Evolutionary conservation across 176 grass and related monocot genomes (phyloP), one percentile per base, ranked within the genome.

Genomic region (Cocos nucifera): DNA sequence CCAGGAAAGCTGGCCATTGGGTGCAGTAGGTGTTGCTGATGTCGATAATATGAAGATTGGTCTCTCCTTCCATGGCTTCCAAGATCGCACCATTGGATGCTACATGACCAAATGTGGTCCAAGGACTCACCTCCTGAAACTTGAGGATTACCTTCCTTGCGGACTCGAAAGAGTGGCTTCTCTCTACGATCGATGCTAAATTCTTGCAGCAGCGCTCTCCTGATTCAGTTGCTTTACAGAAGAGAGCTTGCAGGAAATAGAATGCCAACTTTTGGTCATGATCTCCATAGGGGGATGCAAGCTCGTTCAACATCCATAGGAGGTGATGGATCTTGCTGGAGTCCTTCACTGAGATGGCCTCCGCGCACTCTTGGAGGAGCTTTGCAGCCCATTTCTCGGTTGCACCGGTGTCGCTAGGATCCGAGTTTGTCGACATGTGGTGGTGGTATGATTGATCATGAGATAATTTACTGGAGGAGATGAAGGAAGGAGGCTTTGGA

Each of bases 11-110:
- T 44, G 44, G 61, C 58, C 58, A 61, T 15, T 61, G 58, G 5
- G 58, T 61, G 58, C 58, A 61, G 30, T 61, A 61, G 27, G 58
- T 61, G 58, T 61, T 61, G 17, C 58, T 61, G 17, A 61, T 61
- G 9, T 61, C 58, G 15, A 61, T n/a, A 10, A 61, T 61, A 61
- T 61, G 58, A 61, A 61, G 24, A 5, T 12, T 61, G 8, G 58
- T 17, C 58, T 61, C 58, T 61, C 27, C 58, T 39, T 61, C 27
- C 4, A 61, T n/a, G 58, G 58, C 27, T 61, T 61, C 58, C 6
- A 61, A 39, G 58, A 61, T 61, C n/a, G 58, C 58, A 39, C 58
- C 58, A 30, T 61, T 61, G 15, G 58, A 61, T n/a, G 25, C n/a
- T 24, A 61, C 58, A 61, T 61, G 58, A 39, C 58, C 58, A 20